Evolutionary conservation across 306 rosid species (phyloP).

Genomic region (Benincasa hispida): DNA sequence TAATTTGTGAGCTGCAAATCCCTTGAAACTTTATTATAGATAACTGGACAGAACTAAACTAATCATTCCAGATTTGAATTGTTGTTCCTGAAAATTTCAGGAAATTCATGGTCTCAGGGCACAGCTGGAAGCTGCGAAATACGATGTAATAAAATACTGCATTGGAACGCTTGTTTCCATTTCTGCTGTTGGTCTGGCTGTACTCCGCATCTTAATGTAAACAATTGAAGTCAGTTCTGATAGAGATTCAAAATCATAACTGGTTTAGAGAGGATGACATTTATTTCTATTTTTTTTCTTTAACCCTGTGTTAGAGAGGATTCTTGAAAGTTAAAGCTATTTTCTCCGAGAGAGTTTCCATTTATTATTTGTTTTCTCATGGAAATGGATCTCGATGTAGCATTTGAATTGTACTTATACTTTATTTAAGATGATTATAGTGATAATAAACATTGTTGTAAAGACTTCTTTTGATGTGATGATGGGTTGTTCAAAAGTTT

Average conservation of each 20-base stretch:
- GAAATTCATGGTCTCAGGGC: constrained; percentile 84
- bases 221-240: neutral
- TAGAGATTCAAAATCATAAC: neutral
- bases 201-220: constrained; percentile 69
- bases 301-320: neutral
- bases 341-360: constrained; percentile 2
- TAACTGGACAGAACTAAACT: neutral
- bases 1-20: neutral
- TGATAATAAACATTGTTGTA: neutral
- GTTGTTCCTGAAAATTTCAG: constrained; percentile 21
- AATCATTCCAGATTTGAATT: neutral
- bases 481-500: neutral
- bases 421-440: neutral
- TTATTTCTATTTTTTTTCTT: neutral
- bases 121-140: constrained; percentile 89
- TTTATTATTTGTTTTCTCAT: neutral
- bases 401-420: neutral
- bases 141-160: constrained; percentile 92
- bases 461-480: neutral
- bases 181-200: constrained; percentile 93
- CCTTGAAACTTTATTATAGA: neutral
- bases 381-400: neutral
- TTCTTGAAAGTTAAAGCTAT: neutral
- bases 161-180: constrained; percentile 92
- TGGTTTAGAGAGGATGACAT: neutral